A percentile compares a stretch with the other conserved stretches of the same genome.
phyloP scores from a whole-genome alignment of 2,329 filamentous ascomycete species.

The Xylaria sp. region DNA sequence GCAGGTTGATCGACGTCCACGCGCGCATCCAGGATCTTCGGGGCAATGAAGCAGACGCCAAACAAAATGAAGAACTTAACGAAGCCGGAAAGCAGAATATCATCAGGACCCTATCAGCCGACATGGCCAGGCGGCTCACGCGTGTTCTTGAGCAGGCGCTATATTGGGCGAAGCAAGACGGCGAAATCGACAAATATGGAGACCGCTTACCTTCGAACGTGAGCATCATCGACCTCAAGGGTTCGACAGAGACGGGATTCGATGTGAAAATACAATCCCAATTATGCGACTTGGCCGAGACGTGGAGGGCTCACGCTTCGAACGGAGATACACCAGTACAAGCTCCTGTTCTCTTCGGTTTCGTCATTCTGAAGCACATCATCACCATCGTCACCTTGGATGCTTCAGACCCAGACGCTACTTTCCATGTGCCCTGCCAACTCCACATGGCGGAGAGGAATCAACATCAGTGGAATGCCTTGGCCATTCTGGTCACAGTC shows the following conservation, averaged over 20 bases:
- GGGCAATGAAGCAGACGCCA: conserved; percentile 31
- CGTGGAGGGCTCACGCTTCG: conserved; percentile 39
- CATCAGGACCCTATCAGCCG: conserved; percentile 26
- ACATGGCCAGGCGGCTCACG: conserved; percentile 41
- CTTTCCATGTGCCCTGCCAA: conserved; percentile 45
- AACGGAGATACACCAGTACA: conserved; percentile 16
- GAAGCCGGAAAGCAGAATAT: conserved; percentile 18
- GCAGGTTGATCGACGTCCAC: conserved; percentile 45
- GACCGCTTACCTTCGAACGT: conserved; percentile 42
- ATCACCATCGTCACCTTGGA: conserved; percentile 49
- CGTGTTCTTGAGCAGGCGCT: conserved; percentile 41
- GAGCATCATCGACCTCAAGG: conserved; percentile 40
- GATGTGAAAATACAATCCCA: conserved; percentile 38
- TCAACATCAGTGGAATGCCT: conserved; percentile 50
- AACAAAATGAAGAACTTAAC: conserved; percentile 15
- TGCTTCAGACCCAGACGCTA: conserved; percentile 42
- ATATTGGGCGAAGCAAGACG: conserved; percentile 47
- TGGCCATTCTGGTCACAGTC: conserved; percentile 49
- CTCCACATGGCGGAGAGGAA: conserved; percentile 48
- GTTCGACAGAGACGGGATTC: conserved; percentile 35
- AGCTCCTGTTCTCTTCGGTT: conserved; percentile 48
- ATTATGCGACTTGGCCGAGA: conserved; percentile 39
- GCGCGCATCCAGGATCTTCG: conserved; percentile 45
- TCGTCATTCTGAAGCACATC: conserved; percentile 49
- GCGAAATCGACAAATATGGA: conserved; percentile 38